Evolutionary conservation across 805 yeast species (phyloP).

Genomic region (Yamadazyma ubonensis): DNA sequence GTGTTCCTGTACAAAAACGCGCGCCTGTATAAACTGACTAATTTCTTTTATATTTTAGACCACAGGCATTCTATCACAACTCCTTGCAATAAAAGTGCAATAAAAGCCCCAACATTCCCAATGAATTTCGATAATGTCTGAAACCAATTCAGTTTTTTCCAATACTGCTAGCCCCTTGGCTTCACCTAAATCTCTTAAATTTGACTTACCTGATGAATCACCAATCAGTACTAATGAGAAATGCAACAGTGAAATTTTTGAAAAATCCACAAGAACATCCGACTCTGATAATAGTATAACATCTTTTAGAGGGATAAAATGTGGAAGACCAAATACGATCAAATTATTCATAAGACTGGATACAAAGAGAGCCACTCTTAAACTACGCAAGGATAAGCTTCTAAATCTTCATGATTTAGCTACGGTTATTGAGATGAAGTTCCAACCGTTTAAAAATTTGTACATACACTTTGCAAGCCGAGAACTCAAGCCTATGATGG

Average conservation of each 20-base stretch:
- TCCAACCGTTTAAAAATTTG: slow-evolving; percentile 4
- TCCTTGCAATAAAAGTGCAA: not conserved
- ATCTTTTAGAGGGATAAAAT: slow-evolving; percentile 9
- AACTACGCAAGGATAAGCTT: slow-evolving; percentile 16
- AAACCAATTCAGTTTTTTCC: slow-evolving; percentile 6
- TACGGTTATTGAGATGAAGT: slow-evolving; percentile 9
- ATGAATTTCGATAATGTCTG: slow-evolving; percentile 3
- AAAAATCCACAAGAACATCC: not conserved
- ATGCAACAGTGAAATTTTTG: too few species aligned
- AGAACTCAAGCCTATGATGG: slow-evolving; percentile 12
- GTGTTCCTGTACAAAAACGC: not conserved
- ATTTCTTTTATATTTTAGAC: not conserved
- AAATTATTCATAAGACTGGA: slow-evolving; percentile 11
- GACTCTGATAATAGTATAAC: not conserved
- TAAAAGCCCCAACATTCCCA: not conserved
- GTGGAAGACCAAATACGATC: not conserved
- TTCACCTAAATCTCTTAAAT: slow-evolving; percentile 9
- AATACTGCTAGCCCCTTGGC: not conserved
- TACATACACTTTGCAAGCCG: slow-evolving; percentile 10
- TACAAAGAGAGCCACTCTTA: not conserved
- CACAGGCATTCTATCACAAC: not conserved
- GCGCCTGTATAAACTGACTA: not conserved
- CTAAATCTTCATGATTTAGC: slow-evolving; percentile 9
- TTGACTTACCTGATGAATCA: slow-evolving; percentile 12
- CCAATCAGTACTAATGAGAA: too few species aligned